Evolutionary conservation across 2,329 filamentous ascomycete genomes (phyloP), one percentile per base, ranked within the genome.

Genomic region (Proliferodiscus dingleyae): DNA sequence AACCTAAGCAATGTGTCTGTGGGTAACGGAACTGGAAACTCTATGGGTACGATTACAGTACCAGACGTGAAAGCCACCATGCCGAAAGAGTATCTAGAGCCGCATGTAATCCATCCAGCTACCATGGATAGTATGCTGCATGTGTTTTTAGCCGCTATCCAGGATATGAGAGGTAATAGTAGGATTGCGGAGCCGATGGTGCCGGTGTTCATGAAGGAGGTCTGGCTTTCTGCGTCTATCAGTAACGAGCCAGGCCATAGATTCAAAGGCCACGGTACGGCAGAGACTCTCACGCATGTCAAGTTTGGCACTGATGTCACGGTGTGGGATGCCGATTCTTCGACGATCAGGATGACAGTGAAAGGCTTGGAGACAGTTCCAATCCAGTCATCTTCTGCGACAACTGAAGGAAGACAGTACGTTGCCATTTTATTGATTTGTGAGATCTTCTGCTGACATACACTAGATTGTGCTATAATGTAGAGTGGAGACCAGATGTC

Each of bases 61-160:
- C 29, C 29, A 32, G 58, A 66, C 41, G 53, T 65, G 16, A 47
- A 50, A 10, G 46, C 52, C 23, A 44, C 53, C 8, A 67, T 66
- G 64, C 64, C 64, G n/a, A 60, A 62, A 37, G 50, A 54, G 2
- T 64, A 56, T 43, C 49, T 61, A 21, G 57, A 64, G 33, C 44
- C 58, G 0, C 64, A 66, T 42, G 28, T 66, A 4, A 61, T 67
- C 11, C 65, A 68, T 23, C 65, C 65, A 4, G 56, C 58, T 10
- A 66, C 64, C 2, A 58, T 68, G 52, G 64, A 68, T 21, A 61
- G 54, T 38, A 61, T 64, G 52, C 56, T 66, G n/a, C 61, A 64
- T 37, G 48, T 60, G 32, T 56, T 61, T 22, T 52, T 65, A 29
- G 50, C 56, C 3, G 56, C 29, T 15, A 32, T 32, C 60, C 2